A percentile compares a stretch with the other conserved stretches of the same genome.
These are phyloP conservation scores for Dactylorhiza incarnata DNA, from an alignment of 106 monocot species.

Conservation along the genomic window DNA sequence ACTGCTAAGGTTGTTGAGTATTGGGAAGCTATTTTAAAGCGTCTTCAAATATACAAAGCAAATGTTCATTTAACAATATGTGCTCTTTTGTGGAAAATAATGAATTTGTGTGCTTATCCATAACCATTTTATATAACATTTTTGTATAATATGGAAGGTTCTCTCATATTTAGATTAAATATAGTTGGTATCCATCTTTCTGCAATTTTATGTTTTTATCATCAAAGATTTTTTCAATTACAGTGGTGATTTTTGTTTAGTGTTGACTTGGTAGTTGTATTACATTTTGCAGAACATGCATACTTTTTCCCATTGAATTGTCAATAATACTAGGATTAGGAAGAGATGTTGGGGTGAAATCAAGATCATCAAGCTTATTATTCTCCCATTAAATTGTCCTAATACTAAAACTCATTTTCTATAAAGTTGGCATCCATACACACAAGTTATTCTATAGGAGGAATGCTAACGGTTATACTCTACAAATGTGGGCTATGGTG, in stretches of 20 bases:
- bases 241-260: background rate
- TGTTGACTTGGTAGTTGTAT: background rate
- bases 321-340: too few species aligned
- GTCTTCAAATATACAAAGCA: slow-evolving; percentile 88
- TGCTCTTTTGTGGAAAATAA: background rate
- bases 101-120: background rate
- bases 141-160: background rate
- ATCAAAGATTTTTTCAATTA: background rate
- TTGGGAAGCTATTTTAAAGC: slow-evolving; percentile 91
- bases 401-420: too few species aligned
- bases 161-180: background rate
- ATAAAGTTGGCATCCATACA: too few species aligned
- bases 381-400: too few species aligned
- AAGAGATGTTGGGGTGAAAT: too few species aligned
- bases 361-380: too few species aligned
- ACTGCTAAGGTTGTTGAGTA: slow-evolving; percentile 94
- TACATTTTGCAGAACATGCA: background rate
- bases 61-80: background rate
- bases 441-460: too few species aligned
- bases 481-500: too few species aligned
- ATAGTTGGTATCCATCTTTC: background rate
- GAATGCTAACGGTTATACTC: too few species aligned
- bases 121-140: background rate
- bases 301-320: background rate
- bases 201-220: background rate